A percentile compares a stretch with the other conserved stretches of the same genome.
Conservation (phyloP, 73 alveolate genomes). For the Paramecium pentaurelia region DNA sequence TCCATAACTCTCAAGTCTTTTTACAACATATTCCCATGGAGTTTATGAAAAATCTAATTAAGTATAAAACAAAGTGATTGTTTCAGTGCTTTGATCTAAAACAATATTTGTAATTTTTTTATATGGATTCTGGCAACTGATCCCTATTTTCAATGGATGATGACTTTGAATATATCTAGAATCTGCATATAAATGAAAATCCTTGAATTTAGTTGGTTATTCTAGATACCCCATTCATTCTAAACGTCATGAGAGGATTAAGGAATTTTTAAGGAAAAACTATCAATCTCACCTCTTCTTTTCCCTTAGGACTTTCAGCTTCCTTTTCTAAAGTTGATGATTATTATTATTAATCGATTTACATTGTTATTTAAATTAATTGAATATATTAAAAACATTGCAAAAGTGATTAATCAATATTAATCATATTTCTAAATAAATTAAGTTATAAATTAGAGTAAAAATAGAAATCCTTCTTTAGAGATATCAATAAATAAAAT, state of each 20-base stretch:
- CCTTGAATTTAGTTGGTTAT: background rate
- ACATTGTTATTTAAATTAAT: background rate
- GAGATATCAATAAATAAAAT: background rate
- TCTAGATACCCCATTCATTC: constrained; percentile 26
- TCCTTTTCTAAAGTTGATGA: background rate
- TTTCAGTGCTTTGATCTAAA: background rate
- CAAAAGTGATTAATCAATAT: background rate
- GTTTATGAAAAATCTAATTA: background rate
- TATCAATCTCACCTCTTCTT: background rate
- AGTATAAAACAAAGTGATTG: background rate
- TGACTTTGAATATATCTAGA: background rate
- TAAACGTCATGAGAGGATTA: background rate
- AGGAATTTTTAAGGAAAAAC: constrained; percentile 21
- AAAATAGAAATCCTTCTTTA: background rate
- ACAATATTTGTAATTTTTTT: constrained; percentile 3
- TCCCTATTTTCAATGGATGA: background rate
- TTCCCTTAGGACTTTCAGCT: background rate
- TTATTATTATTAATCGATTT: background rate
- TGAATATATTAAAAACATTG: background rate
- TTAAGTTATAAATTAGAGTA: background rate
- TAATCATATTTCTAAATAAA: background rate
- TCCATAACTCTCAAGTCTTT: background rate
- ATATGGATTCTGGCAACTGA: constrained; percentile 31
- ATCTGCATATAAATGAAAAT: background rate
- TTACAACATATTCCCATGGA: constrained; percentile 10